These are phyloP conservation scores for Aaosphaeria pasadenensis DNA, from an alignment of 2,329 filamentous ascomycete genomes.

Conservation along the genomic window DNA sequence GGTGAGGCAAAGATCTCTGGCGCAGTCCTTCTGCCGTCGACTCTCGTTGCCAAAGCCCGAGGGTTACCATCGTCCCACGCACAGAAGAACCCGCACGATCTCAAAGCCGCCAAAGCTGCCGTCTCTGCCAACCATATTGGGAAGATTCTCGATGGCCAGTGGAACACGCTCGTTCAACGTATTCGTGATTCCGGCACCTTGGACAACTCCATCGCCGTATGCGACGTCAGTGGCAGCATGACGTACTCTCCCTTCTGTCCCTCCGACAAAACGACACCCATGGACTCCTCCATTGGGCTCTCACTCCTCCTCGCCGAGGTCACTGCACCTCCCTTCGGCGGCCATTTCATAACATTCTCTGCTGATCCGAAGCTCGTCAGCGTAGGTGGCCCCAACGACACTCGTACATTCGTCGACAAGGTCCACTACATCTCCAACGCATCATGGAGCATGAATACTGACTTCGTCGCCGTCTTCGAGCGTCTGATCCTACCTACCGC, in stretches of 20 bases:
- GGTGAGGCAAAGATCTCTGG: conserved; percentile 55
- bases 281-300: conserved; percentile 56
- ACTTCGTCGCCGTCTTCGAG: conserved; percentile 56
- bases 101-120: conserved; percentile 6
- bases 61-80: neutral
- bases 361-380: conserved; percentile 38
- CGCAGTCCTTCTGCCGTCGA: conserved; percentile 54
- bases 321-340: conserved; percentile 52
- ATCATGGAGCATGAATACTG: conserved; percentile 46
- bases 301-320: conserved; percentile 56
- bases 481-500: conserved; percentile 56
- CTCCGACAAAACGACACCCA: conserved; percentile 46
- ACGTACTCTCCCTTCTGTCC: conserved; percentile 21
- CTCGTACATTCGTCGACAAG: conserved; percentile 43
- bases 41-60: conserved; percentile 39
- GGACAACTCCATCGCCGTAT: conserved; percentile 54
- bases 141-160: conserved; percentile 51
- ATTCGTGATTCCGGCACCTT: conserved; percentile 56
- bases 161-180: conserved; percentile 57
- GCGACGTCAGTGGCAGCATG: conserved; percentile 60
- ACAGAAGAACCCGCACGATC: neutral
- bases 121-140: conserved; percentile 19
- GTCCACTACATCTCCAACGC: conserved; percentile 26
- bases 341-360: conserved; percentile 56
- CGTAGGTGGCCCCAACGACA: conserved; percentile 37